A percentile compares a stretch with the other conserved stretches of the same genome.
phyloP scores from a whole-genome alignment of 2,329 filamentous ascomycete species.

The Chaetoscypha palmicola region DNA sequence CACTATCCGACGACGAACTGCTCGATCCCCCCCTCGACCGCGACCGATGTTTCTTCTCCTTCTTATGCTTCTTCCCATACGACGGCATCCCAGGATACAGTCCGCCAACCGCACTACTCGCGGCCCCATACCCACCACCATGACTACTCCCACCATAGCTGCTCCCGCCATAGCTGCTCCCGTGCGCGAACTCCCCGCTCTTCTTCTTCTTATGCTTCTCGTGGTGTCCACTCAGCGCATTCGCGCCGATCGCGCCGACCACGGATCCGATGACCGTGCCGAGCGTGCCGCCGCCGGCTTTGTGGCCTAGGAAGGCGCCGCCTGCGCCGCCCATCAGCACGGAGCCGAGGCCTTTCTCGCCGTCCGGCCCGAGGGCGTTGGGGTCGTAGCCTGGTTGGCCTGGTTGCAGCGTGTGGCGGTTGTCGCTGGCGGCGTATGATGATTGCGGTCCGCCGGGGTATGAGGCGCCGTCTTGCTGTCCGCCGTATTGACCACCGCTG shows the following conservation, averaged over 20 bases:
- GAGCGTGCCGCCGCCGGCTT: conserved; percentile 47
- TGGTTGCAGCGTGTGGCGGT: conserved; percentile 6
- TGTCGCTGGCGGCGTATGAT: conserved; percentile 13
- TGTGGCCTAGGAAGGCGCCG: conserved; percentile 45
- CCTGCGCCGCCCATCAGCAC: conserved; percentile 6
- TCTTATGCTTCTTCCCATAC: conserved; percentile 11
- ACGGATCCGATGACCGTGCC: conserved; percentile 46
- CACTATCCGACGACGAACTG: conserved; percentile 14
- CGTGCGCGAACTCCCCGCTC: conserved; percentile 9
- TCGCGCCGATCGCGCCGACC: conserved; percentile 49
- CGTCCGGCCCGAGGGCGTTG: conserved; percentile 29
- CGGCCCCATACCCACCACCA: no score
- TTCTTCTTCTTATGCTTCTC: conserved; percentile 32
- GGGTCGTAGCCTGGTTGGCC: conserved; percentile 8
- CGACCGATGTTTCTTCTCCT: conserved; percentile 15
- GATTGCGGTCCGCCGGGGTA: conserved; percentile 9
- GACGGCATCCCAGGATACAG: conserved; percentile 13
- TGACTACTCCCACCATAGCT: no score
- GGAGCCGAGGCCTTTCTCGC: conserved; percentile 40
- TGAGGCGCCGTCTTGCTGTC: conserved; percentile 4
- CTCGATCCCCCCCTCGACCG: conserved; percentile 14
- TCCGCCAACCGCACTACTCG: conserved; percentile 14
- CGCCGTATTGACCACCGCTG: conserved; percentile 3
- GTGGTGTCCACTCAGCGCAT: conserved; percentile 41
- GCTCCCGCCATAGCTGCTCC: conserved; percentile 6